phyloP scores from a whole-genome alignment of 208 protist genomes.

The Crithidia fasciculata region DNA sequence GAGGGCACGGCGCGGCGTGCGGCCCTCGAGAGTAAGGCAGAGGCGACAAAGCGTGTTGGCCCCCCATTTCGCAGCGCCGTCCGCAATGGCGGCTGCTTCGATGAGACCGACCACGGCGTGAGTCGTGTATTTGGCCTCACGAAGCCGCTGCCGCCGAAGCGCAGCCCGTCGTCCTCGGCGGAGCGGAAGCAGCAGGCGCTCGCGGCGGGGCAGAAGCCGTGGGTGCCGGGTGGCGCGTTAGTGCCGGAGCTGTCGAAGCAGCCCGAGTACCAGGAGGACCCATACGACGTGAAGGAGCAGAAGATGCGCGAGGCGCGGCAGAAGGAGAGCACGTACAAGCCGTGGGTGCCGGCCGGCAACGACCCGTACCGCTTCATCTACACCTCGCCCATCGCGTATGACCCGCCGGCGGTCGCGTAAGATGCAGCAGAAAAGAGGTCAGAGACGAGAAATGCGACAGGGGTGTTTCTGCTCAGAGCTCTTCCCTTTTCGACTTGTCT shows the following conservation, averaged over 20 bases:
- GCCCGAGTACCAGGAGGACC: conserved; percentile 92
- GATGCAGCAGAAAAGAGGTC: too few species aligned
- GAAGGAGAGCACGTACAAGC: conserved; percentile 71
- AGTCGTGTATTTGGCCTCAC: conserved; percentile 79
- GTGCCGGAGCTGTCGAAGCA: conserved; percentile 68
- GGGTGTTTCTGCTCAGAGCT: too few species aligned
- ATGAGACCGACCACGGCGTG: conserved; percentile 78
- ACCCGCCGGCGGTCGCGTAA: conserved; percentile 66
- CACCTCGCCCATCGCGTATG: conserved; percentile 71
- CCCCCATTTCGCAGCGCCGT: conserved; percentile 73
- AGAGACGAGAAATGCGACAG: too few species aligned
- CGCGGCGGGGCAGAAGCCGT: conserved; percentile 49
- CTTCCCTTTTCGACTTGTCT: too few species aligned
- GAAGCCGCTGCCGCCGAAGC: conserved; percentile 75
- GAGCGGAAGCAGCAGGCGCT: not conserved
- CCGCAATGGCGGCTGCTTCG: conserved; percentile 71
- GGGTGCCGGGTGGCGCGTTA: conserved; percentile 77
- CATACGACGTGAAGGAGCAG: conserved; percentile 87
- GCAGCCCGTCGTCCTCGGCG: conserved; percentile 16
- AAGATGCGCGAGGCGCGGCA: conserved; percentile 57
- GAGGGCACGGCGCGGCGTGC: conserved; percentile 42
- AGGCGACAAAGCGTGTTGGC: conserved; percentile 25
- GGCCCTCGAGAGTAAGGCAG: conserved; percentile 43
- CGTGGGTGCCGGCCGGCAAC: conserved; percentile 77
- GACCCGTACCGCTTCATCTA: conserved; percentile 85